phyloP scores from a whole-genome alignment of 1,284 basidiomycete species.

The Ustilago xerochloae region DNA sequence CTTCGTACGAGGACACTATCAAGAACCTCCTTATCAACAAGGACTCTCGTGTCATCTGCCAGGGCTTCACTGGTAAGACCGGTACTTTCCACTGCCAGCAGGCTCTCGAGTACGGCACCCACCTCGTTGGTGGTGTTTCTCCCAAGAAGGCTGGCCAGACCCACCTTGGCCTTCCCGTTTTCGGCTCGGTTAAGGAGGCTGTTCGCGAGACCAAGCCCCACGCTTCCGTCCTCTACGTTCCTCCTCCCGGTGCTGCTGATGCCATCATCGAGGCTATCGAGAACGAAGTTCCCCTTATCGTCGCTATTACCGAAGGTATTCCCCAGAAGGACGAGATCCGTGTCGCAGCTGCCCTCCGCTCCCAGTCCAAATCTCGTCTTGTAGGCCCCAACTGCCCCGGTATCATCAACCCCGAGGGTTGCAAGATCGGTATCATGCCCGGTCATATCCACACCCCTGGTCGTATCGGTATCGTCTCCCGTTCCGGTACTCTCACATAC shows the following conservation, averaged over 20 bases:
- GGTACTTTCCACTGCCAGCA: slow-evolving; percentile 97
- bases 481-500: slow-evolving; percentile 67
- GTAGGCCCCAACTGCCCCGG: slow-evolving; percentile 92
- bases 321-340: slow-evolving; percentile 67
- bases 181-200: slow-evolving; percentile 88
- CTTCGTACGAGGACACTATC: slow-evolving; percentile 84
- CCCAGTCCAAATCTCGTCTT: slow-evolving; percentile 92
- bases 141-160: slow-evolving; percentile 97
- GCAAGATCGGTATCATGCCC: slow-evolving; percentile 99
- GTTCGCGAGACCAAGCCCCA: slow-evolving; percentile 63
- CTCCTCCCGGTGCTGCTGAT: slow-evolving; percentile 65
- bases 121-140: slow-evolving; percentile 96
- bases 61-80: slow-evolving; percentile 81
- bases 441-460: slow-evolving; percentile 97
- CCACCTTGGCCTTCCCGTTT: slow-evolving; percentile 95
- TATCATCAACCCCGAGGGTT: slow-evolving; percentile 92
- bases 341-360: slow-evolving; percentile 92
- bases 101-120: slow-evolving; percentile 93
- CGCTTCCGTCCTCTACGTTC: slow-evolving; percentile 67
- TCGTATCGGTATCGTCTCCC: slow-evolving; percentile 85
- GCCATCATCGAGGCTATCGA: slow-evolving; percentile 68
- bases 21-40: slow-evolving; percentile 91
- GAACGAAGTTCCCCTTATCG: slow-evolving; percentile 66
- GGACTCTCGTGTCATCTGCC: slow-evolving; percentile 75
- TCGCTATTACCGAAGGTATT: slow-evolving; percentile 68